Evolutionary conservation across 805 yeast genomes (phyloP).

Genomic region (Candida krabiensis): DNA sequence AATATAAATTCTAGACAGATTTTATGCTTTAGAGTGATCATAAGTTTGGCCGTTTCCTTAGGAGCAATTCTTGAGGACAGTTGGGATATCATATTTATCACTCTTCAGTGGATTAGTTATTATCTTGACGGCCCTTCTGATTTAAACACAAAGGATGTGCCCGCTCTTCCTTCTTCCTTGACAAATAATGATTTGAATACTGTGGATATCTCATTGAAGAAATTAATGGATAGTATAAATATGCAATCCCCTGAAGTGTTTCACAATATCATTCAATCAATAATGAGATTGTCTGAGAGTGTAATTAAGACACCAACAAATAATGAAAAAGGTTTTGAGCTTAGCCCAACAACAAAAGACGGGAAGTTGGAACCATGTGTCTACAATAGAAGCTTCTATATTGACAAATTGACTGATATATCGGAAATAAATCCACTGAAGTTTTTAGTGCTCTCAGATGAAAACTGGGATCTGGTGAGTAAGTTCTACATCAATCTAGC

Average conservation of each 20-base stretch:
- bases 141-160: conserved; percentile 38
- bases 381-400: conserved; percentile 55
- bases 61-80: conserved; percentile 68
- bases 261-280: conserved; percentile 43
- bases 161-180: conserved; percentile 43
- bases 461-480: conserved; percentile 50
- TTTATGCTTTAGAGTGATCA: conserved; percentile 73
- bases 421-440: conserved; percentile 52
- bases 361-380: conserved; percentile 40
- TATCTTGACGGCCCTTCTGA: conserved; percentile 62
- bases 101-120: conserved; percentile 80
- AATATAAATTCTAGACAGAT: conserved; percentile 65
- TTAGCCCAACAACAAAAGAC: conserved; percentile 19
- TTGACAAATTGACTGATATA: conserved; percentile 53
- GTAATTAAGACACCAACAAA: conserved; percentile 14
- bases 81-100: conserved; percentile 63
- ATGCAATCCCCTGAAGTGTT: conserved; percentile 55
- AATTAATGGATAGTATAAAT: conserved; percentile 61
- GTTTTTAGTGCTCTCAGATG: conserved; percentile 42
- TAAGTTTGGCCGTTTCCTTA: conserved; percentile 75
- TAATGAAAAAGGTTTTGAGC: conserved; percentile 11
- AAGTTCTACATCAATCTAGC: conserved; percentile 47
- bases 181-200: conserved; percentile 46
- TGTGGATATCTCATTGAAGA: conserved; percentile 57
- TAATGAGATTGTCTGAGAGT: conserved; percentile 43